Conservation (phyloP, 768 basidiomycete genomes). For the Stropharia rugosoannulata region DNA sequence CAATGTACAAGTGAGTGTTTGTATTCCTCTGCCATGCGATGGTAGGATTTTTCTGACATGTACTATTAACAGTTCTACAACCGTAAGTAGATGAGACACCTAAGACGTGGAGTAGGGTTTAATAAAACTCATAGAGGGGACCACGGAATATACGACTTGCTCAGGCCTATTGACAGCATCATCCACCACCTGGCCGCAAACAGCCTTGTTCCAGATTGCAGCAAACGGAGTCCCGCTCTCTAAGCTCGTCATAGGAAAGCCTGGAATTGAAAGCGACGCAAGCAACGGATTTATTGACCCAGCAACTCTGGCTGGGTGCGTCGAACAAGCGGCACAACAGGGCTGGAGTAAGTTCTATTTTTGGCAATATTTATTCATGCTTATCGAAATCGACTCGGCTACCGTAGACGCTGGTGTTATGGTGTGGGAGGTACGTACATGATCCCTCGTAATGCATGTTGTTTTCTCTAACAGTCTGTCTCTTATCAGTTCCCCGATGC, state of each 20-base stretch:
- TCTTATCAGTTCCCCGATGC: conserved; percentile 37
- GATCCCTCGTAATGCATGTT: no score
- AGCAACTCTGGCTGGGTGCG: conserved; percentile 54
- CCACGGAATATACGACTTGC: conserved; percentile 64
- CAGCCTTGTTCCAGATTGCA: conserved; percentile 59
- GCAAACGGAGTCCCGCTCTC: conserved; percentile 52
- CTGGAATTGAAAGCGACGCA: conserved; percentile 49
- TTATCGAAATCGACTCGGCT: neutral
- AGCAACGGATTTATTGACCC: conserved; percentile 62
- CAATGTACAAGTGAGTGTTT: conserved; percentile 43
- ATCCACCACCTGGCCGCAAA: conserved; percentile 60
- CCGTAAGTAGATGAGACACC: conserved; percentile 23
- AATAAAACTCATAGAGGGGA: conserved; percentile 46
- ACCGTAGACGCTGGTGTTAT: conserved; percentile 33
- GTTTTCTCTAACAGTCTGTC: neutral
- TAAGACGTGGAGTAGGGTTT: neutral
- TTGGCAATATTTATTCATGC: neutral
- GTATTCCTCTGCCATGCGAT: neutral
- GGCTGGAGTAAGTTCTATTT: conserved; percentile 61
- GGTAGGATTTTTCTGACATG: neutral
- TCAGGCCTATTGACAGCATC: conserved; percentile 54
- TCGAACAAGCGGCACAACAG: conserved; percentile 51
- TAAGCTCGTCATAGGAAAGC: conserved; percentile 80
- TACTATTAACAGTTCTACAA: conserved; percentile 39
- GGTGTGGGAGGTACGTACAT: conserved; percentile 36